A percentile compares a stretch with the other conserved stretches of the same genome.
These are phyloP conservation scores for Salvia miltiorrhiza DNA, from an alignment of 257 asterid genomes.

Conservation along the genomic window DNA sequence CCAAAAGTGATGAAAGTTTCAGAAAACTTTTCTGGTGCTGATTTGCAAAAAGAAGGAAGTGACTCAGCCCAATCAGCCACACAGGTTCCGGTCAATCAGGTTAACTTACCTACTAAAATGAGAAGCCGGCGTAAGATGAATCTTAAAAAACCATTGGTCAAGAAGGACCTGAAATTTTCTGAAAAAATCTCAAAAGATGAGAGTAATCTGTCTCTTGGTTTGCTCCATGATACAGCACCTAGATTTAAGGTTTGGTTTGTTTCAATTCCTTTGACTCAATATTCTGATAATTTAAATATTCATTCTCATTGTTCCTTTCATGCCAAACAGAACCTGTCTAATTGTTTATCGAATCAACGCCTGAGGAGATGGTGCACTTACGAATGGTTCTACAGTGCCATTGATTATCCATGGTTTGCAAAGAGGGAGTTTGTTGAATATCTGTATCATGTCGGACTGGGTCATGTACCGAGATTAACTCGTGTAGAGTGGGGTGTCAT, in stretches of 20 bases:
- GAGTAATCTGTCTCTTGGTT: constrained; percentile 33
- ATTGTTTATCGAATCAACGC: constrained; percentile 56
- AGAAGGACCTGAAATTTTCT: constrained; percentile 50
- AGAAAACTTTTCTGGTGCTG: constrained; percentile 64
- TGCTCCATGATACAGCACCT: constrained; percentile 37
- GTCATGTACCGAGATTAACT: constrained; percentile 84
- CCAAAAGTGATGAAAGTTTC: constrained; percentile 53
- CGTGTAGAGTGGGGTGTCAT: constrained; percentile 95
- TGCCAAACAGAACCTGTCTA: constrained; percentile 58
- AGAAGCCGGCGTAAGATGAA: constrained; percentile 71
- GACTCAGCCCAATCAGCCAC: constrained; percentile 72
- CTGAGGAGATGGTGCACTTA: constrained; percentile 84
- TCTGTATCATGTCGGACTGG: constrained; percentile 78
- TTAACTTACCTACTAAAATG: constrained; percentile 56
- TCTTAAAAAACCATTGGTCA: constrained; percentile 44
- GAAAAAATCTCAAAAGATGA: constrained; percentile 49
- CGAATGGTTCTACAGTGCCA: constrained; percentile 94
- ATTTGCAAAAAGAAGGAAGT: constrained; percentile 70
- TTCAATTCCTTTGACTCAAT: constrained; percentile 17
- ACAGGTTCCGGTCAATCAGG: constrained; percentile 55
- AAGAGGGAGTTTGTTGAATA: constrained; percentile 87
- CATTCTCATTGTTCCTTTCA: constrained; percentile 14
- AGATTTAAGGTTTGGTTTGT: constrained; percentile 46
- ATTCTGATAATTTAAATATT: constrained; percentile 17
- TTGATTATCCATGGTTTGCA: constrained; percentile 93